Conservation (phyloP, 768 basidiomycete species). For the Naganishia friedmannii region DNA sequence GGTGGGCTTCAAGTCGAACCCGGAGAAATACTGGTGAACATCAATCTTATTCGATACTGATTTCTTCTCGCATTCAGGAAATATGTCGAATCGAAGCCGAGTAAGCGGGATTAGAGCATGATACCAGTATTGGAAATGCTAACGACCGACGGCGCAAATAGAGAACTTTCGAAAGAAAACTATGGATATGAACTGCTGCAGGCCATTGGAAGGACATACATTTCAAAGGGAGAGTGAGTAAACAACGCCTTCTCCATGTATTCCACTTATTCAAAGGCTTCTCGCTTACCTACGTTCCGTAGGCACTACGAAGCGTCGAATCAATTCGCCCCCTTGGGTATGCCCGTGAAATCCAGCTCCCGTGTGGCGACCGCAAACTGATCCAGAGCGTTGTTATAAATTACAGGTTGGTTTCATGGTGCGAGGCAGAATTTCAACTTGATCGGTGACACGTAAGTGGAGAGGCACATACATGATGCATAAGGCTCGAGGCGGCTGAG, state of each 20-base stretch:
- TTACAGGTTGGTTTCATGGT: slow-evolving; percentile 50
- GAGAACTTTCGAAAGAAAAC: slow-evolving; percentile 51
- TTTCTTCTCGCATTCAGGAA: slow-evolving; percentile 32
- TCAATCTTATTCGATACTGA: neutral
- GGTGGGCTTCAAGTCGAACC: slow-evolving; percentile 11
- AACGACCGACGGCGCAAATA: neutral
- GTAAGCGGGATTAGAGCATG: slow-evolving; percentile 25
- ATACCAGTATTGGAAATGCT: neutral
- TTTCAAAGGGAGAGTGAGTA: slow-evolving; percentile 46
- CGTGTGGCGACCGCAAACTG: neutral
- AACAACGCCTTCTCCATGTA: neutral
- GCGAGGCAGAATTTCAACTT: slow-evolving; percentile 49
- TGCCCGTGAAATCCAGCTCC: neutral
- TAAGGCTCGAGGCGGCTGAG: too few relatives aligned
- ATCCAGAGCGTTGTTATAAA: slow-evolving; percentile 20
- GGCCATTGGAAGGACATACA: slow-evolving; percentile 50
- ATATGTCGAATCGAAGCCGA: slow-evolving; percentile 50
- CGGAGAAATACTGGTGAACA: too few relatives aligned
- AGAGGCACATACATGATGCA: neutral
- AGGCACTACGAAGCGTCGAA: slow-evolving; percentile 41
- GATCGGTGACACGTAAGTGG: slow-evolving; percentile 48
- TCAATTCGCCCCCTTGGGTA: slow-evolving; percentile 47
- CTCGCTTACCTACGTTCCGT: neutral
- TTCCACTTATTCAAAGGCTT: neutral
- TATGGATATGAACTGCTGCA: slow-evolving; percentile 52